Evolutionary conservation across 139 green algal genomes (phyloP).

Genomic region (Chlorella sp.): DNA sequence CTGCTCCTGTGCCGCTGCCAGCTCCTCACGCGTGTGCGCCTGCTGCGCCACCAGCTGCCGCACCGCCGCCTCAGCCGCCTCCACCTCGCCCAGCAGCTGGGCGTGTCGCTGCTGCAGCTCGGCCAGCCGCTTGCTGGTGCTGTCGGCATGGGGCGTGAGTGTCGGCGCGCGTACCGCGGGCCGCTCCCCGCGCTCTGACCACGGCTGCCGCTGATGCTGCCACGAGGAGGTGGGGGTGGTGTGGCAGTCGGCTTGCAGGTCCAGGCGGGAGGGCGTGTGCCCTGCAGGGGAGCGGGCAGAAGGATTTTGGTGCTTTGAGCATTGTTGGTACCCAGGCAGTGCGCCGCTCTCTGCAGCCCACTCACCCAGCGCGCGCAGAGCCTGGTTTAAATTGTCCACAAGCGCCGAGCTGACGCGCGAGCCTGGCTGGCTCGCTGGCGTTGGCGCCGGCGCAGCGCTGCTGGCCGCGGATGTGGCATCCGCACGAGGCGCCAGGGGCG

Average conservation of each 20-base stretch:
- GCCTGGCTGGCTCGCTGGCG: neutral
- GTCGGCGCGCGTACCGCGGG: too few relatives aligned
- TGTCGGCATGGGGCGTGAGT: too few relatives aligned
- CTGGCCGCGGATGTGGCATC: too few relatives aligned
- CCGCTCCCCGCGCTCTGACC: neutral
- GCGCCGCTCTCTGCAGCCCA: too few relatives aligned
- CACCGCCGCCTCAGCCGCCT: conserved; percentile 1
- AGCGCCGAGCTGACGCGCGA: conserved; percentile 2
- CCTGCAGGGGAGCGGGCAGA: neutral
- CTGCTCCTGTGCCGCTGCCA: neutral
- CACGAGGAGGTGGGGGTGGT: neutral
- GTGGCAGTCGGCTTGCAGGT: neutral
- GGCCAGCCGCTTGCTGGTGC: neutral
- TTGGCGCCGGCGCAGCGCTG: neutral
- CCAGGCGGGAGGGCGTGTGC: neutral
- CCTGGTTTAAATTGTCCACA: conserved; percentile 7
- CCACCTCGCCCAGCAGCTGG: conserved; percentile 23
- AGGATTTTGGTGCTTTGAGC: neutral
- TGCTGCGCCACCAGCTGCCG: neutral
- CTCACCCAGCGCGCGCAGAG: conserved; percentile 5
- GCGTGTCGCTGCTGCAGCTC: conserved; percentile 29
- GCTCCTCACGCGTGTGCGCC: neutral
- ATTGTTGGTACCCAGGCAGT: neutral
- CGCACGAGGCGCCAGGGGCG: too few relatives aligned
- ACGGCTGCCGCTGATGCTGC: neutral